Conservation (phyloP, 2,329 filamentous ascomycete genomes). For the Hymenoscyphus fructigenus region DNA sequence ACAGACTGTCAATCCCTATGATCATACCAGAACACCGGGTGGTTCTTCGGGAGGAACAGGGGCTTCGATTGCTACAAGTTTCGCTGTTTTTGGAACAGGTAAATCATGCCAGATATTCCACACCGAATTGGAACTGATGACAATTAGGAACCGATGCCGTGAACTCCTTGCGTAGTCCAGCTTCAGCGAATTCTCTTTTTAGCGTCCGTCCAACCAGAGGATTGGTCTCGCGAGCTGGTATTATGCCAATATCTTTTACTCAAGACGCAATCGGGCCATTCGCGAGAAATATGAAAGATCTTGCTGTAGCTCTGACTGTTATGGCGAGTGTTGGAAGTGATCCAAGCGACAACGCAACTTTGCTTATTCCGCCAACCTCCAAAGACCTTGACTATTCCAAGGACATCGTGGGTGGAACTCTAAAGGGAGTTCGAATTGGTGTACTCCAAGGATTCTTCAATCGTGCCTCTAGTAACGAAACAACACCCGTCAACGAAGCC, state of each 20-base stretch:
- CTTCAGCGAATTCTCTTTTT: slow-evolving; percentile 59
- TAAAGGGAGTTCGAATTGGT: slow-evolving; percentile 44
- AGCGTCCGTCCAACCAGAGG: slow-evolving; percentile 58
- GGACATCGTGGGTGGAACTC: slow-evolving; percentile 30
- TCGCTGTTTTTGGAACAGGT: slow-evolving; percentile 58
- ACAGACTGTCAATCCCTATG: slow-evolving; percentile 67
- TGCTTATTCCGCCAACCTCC: slow-evolving; percentile 44
- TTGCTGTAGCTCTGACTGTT: slow-evolving; percentile 50
- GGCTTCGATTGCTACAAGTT: slow-evolving; percentile 54
- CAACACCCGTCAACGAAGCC: slow-evolving; percentile 54
- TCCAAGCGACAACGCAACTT: slow-evolving; percentile 51
- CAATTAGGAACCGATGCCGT: slow-evolving; percentile 52
- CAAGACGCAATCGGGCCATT: slow-evolving; percentile 59
- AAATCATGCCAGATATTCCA: background rate
- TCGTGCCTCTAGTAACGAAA: slow-evolving; percentile 50
- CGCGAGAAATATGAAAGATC: slow-evolving; percentile 49
- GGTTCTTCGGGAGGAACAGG: slow-evolving; percentile 64
- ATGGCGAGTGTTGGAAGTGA: slow-evolving; percentile 55
- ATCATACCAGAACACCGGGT: slow-evolving; percentile 61
- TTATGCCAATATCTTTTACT: slow-evolving; percentile 56
- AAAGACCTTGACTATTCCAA: slow-evolving; percentile 48
- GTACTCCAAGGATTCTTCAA: slow-evolving; percentile 55
- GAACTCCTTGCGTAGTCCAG: slow-evolving; percentile 61
- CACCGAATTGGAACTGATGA: background rate
- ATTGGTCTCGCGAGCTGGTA: slow-evolving; percentile 48